Base-by-base conservation (phyloP, 495 filamentous ascomycete genomes). In the Thermothielavioides terrestris region DNA sequence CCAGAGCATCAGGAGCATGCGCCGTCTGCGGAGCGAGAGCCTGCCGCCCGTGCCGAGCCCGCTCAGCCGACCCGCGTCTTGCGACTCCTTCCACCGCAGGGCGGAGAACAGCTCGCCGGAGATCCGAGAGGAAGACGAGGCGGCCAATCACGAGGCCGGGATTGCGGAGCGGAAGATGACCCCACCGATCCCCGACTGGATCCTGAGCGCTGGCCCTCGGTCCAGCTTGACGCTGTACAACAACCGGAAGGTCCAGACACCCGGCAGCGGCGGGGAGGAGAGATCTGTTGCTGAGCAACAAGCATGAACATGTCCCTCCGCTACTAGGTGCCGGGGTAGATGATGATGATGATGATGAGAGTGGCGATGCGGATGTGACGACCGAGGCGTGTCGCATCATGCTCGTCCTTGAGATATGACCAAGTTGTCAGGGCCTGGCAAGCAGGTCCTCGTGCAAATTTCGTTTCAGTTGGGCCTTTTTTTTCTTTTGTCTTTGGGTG, bases 131-230 rank as follows among this genome's bases (percentile, higher is more conserved):
- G 59, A 62, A 53, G 64, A 56, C 37, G 63, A 61, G 42, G 27
- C 15, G 11, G 41, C 20, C 27, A n/a, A 17, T 20, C 0, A 31
- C 31, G 49, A 47, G 27, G 39, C 23, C 28, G 22, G 14, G 5
- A 54, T 47, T 32, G 40, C 49, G 21, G 68, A 66, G 60, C 59
- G 67, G 38, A 70, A 68, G 44, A 72, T 82, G 68, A 77, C 78
- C 6, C 77, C 78, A 2, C 76, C 78, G 2, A 78, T 81, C 35
- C 78, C 77, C 0, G 77, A 79, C 14, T 80, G 74, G 66, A 70
- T 82, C 37, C 57, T 82, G 22, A 70, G 62, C 41, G 68, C 71
- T 1, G 74, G 75, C 7, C 65, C 68, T 9, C 60, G 66, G 41
- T 71, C 60, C 32, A 78, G 70, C 52, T 52, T 75, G 46, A 44